A percentile compares a stretch with the other conserved stretches of the same genome.
phyloP scores from a whole-genome alignment of 108 stramenopile genomes.

The Nitzschia palea region DNA sequence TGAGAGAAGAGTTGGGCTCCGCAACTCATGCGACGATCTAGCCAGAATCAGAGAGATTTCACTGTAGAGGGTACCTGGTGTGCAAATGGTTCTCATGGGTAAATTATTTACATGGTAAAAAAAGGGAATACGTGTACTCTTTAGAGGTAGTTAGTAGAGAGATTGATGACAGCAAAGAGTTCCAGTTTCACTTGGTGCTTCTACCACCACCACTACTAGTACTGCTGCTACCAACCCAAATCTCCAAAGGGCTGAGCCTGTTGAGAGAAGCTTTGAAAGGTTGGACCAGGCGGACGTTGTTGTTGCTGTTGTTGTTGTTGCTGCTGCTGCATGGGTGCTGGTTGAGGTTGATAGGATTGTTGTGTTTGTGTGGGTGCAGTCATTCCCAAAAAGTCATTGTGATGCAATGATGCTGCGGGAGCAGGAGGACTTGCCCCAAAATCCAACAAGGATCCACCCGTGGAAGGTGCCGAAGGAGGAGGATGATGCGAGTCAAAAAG shows the following conservation, averaged over 20 bases:
- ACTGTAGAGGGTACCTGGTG: not conserved
- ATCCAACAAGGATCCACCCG: slow-evolving; percentile 36
- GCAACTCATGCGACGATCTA: too few species aligned
- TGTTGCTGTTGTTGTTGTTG: slow-evolving; percentile 2
- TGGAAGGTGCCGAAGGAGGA: slow-evolving; percentile 26
- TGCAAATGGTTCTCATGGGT: not conserved
- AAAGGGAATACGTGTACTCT: not conserved
- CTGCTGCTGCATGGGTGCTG: slow-evolving; percentile 46
- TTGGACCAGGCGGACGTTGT: not conserved
- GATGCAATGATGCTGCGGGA: slow-evolving; percentile 28
- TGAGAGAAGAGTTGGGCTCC: too few species aligned
- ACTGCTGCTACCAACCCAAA: slow-evolving; percentile 3
- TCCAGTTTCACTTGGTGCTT: not conserved
- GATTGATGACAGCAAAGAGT: not conserved
- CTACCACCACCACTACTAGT: not conserved
- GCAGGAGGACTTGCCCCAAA: slow-evolving; percentile 53
- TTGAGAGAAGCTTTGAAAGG: not conserved
- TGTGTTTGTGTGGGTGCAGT: slow-evolving; percentile 49
- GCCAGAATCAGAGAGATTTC: not conserved
- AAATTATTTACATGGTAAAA: not conserved
- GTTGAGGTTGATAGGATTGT: slow-evolving; percentile 46
- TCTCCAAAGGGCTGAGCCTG: slow-evolving; percentile 18
- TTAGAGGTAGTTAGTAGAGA: not conserved
- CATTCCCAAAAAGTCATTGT: slow-evolving; percentile 85
- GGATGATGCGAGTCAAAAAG: slow-evolving; percentile 28